These are phyloP conservation scores for Isabelozyma rhagii DNA, from an alignment of 805 yeast species.

Conservation along the genomic window DNA sequence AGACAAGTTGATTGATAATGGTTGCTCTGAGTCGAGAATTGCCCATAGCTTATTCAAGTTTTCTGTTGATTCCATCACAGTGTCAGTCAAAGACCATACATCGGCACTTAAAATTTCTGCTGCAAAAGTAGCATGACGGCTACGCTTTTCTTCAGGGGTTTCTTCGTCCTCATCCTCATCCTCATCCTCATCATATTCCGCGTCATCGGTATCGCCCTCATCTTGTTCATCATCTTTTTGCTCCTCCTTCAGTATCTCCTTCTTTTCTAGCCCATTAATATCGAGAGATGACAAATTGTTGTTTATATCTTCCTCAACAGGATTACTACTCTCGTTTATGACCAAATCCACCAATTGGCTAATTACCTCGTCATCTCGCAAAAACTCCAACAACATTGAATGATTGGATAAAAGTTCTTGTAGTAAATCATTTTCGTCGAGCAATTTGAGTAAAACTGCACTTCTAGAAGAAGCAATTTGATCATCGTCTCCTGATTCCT, in stretches of 20 bases:
- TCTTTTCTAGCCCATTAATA: not conserved
- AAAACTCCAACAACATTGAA: slow-evolving; percentile 39
- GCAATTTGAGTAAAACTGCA: slow-evolving; percentile 28
- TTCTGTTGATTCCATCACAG: slow-evolving; percentile 72
- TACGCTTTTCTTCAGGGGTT: slow-evolving; percentile 28
- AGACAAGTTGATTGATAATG: slow-evolving; percentile 72
- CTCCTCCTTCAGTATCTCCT: slow-evolving; percentile 3
- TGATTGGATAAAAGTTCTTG: slow-evolving; percentile 43
- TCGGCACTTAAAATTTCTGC: slow-evolving; percentile 90
- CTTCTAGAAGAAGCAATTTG: slow-evolving; percentile 5
- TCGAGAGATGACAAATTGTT: slow-evolving; percentile 10
- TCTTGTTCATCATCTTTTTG: slow-evolving; percentile 4
- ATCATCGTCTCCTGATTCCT: slow-evolving; percentile 7
- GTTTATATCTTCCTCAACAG: slow-evolving; percentile 7
- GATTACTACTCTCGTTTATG: slow-evolving; percentile 24
- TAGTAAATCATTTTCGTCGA: slow-evolving; percentile 42
- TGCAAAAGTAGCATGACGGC: slow-evolving; percentile 47
- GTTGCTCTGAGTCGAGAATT: slow-evolving; percentile 63
- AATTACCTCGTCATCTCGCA: slow-evolving; percentile 36
- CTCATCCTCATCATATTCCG: slow-evolving; percentile 24
- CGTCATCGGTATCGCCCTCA: slow-evolving; percentile 7
- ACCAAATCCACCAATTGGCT: slow-evolving; percentile 37
- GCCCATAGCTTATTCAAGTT: slow-evolving; percentile 76
- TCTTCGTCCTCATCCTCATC: slow-evolving; percentile 21
- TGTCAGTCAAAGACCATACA: slow-evolving; percentile 90